phyloP scores from a whole-genome alignment of 2,329 filamentous ascomycete genomes.

The Emmonsiellopsis sp. region DNA sequence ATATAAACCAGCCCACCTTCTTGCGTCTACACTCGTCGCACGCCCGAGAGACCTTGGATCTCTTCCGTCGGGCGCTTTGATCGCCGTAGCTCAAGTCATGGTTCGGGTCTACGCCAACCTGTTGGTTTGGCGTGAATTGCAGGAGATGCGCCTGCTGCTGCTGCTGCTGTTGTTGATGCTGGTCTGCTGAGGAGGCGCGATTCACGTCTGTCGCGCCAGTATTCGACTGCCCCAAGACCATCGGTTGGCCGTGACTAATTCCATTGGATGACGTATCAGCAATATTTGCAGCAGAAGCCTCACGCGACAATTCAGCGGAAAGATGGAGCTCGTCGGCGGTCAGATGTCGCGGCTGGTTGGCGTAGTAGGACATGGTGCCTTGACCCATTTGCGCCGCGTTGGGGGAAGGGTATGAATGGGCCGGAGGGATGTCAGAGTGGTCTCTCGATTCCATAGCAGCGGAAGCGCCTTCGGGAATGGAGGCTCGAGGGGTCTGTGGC shows the following conservation, averaged over 20 bases:
- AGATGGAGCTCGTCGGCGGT: slow-evolving; percentile 39
- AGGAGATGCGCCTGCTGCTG: slow-evolving; percentile 28
- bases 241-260: slow-evolving; percentile 30
- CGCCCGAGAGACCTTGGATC: slow-evolving; percentile 77
- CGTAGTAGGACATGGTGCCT: slow-evolving; percentile 34
- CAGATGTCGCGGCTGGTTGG: slow-evolving; percentile 28
- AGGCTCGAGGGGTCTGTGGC: slow-evolving; percentile 14
- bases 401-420: slow-evolving; percentile 35
- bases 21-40: slow-evolving; percentile 85
- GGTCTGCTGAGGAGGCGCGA: slow-evolving; percentile 28
- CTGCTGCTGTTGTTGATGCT: slow-evolving; percentile 9
- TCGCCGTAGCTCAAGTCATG: slow-evolving; percentile 46
- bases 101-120: slow-evolving; percentile 36
- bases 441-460: slow-evolving; percentile 32
- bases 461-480: slow-evolving; percentile 8
- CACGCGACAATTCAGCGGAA: slow-evolving; percentile 38
- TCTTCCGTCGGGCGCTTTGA: slow-evolving; percentile 59
- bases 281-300: slow-evolving; percentile 35
- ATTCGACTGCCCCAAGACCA: slow-evolving; percentile 30
- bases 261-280: slow-evolving; percentile 28
- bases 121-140: slow-evolving; percentile 34
- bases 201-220: slow-evolving; percentile 26
- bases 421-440: slow-evolving; percentile 33
- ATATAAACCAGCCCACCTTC: slow-evolving; percentile 43
- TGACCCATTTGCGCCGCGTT: slow-evolving; percentile 36